phyloP scores from a whole-genome alignment of 2,329 filamentous ascomycete species.

The Byssochlamys sp. region DNA sequence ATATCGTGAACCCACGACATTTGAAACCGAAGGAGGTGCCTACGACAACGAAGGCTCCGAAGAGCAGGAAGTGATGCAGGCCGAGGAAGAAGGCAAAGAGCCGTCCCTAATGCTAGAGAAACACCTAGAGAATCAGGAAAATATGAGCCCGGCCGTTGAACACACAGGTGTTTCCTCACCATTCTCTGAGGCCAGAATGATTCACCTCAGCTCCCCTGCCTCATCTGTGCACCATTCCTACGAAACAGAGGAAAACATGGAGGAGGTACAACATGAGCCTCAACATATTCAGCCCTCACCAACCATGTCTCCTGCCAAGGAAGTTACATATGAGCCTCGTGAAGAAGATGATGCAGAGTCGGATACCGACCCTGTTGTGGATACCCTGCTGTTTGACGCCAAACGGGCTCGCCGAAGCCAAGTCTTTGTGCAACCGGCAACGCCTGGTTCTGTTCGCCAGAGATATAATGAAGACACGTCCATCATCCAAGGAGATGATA shows the following conservation, averaged over 20 bases:
- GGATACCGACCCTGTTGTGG: conserved; percentile 17
- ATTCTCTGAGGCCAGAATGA: not conserved
- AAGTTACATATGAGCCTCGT: conserved; percentile 9
- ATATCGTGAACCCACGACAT: not conserved
- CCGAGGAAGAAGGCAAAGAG: not conserved
- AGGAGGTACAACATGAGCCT: conserved; percentile 6
- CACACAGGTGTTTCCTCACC: not conserved
- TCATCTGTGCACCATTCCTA: not conserved
- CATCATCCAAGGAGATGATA: conserved; percentile 6
- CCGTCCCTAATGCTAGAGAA: not conserved
- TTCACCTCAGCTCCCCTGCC: not conserved
- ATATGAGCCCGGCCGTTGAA: not conserved
- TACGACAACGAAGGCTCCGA: not conserved
- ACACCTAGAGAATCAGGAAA: not conserved
- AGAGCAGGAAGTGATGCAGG: not conserved
- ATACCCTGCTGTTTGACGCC: conserved; percentile 7
- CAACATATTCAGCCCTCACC: conserved; percentile 15
- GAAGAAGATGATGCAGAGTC: conserved; percentile 16
- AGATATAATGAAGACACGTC: conserved; percentile 5
- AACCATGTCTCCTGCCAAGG: conserved; percentile 3
- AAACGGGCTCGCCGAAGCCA: not conserved
- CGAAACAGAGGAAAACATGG: not conserved
- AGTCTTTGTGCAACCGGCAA: not conserved
- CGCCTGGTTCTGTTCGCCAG: not conserved
- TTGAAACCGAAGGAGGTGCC: not conserved